A percentile compares a stretch with the other conserved stretches of the same genome.
Conservation (phyloP, 1,284 basidiomycete genomes). For the Omphalotus olearius region DNA sequence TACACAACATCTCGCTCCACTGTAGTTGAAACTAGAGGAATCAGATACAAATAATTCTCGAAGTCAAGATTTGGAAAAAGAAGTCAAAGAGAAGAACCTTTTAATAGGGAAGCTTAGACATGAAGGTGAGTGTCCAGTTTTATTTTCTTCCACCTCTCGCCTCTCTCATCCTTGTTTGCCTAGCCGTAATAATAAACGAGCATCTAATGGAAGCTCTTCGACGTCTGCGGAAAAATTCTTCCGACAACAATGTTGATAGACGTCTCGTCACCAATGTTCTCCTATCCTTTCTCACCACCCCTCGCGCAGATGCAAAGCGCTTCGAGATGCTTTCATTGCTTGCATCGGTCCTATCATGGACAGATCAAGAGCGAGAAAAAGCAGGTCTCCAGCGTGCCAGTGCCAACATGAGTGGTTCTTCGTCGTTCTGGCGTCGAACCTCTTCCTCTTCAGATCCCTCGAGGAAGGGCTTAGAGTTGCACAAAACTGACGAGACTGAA, state of each 20-base stretch:
- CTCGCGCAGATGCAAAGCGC: conserved; percentile 88
- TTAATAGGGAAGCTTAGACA: conserved; percentile 92
- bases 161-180: conserved; percentile 11
- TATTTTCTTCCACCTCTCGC: conserved; percentile 1
- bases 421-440: conserved; percentile 53
- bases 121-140: conserved; percentile 58
- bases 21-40: conserved; percentile 69
- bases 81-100: conserved; percentile 92
- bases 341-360: conserved; percentile 87
- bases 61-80: conserved; percentile 75
- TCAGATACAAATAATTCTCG: conserved; percentile 62
- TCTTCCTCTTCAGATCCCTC: conserved; percentile 33
- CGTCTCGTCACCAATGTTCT: conserved; percentile 94
- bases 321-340: conserved; percentile 96
- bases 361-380: conserved; percentile 84
- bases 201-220: conserved; percentile 97
- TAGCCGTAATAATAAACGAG: conserved; percentile 95
- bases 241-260: conserved; percentile 88
- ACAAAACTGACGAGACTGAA: conserved; percentile 76
- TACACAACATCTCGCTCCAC: background rate
- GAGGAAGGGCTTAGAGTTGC: conserved; percentile 50
- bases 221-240: conserved; percentile 80
- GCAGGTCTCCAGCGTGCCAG: conserved; percentile 77
- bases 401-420: conserved; percentile 23
- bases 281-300: conserved; percentile 88